A percentile compares a stretch with the other conserved stretches of the same genome.
These are phyloP conservation scores for Buddleja alternifolia DNA, from an alignment of 257 asterid species.

Conservation along the genomic window DNA sequence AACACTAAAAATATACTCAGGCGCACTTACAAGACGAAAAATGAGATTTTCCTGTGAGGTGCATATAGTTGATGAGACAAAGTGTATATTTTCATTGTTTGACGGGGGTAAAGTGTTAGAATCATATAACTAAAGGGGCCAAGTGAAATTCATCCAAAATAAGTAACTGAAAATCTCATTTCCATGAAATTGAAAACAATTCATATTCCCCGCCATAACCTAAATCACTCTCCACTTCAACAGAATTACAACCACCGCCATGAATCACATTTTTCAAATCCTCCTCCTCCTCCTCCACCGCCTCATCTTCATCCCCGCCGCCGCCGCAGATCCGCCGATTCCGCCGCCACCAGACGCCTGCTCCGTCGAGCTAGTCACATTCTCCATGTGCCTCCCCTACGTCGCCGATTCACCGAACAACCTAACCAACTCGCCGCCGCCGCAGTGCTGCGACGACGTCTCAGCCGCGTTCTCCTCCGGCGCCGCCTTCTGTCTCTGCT, in stretches of 20 bases:
- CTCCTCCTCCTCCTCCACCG: slow-evolving; percentile 35
- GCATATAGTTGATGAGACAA: too few species aligned
- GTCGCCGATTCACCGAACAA: slow-evolving; percentile 68
- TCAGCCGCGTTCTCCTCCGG: slow-evolving; percentile 44
- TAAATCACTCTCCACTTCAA: background rate
- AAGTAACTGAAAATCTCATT: too few species aligned
- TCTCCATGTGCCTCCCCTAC: slow-evolving; percentile 76
- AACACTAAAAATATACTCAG: too few species aligned
- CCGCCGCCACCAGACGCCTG: slow-evolving; percentile 48
- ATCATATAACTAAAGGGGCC: too few species aligned
- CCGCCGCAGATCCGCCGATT: slow-evolving; percentile 26
- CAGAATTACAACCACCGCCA: slow-evolving; percentile 38
- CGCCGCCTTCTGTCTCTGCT: slow-evolving; percentile 66
- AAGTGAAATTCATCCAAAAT: too few species aligned
- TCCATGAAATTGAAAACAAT: too few species aligned
- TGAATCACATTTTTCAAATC: slow-evolving; percentile 33
- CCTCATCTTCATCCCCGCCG: slow-evolving; percentile 25
- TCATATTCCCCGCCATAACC: background rate
- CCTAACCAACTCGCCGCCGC: slow-evolving; percentile 55
- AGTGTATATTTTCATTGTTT: too few species aligned
- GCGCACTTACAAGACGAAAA: too few species aligned
- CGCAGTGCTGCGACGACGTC: slow-evolving; percentile 65
- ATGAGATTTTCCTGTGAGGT: too few species aligned
- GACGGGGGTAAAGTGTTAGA: too few species aligned
- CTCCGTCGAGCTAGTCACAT: slow-evolving; percentile 62